Base-by-base conservation (phyloP, 305 asterid species). In the Nicotiana rustica region DNA sequence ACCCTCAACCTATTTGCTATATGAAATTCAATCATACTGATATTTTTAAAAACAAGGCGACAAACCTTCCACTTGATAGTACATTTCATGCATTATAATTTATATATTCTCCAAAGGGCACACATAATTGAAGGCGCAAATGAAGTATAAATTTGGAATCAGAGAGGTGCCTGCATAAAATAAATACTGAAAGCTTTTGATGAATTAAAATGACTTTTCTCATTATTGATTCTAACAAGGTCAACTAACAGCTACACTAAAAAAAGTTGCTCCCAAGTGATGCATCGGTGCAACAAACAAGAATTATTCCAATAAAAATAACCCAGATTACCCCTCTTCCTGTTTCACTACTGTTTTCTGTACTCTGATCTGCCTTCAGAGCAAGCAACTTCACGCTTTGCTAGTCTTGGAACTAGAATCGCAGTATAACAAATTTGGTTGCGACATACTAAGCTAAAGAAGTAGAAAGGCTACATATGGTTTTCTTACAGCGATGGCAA, bases 161-260 rank as follows among this genome's bases (percentile, higher is more conserved):
- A 17, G 35, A 41, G 10, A 70, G 78, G 59, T 19, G 59, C 35
- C 19, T 19, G 56, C 52, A n/a, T 5, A 9, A 59, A 19, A n/a
- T 10, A 9, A n/a, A 19, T 19, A 61, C 67, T 59, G 29, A 17
- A 59, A 59, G 3, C 25, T 7, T 41, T 18, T 44, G 79, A 25
- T 49, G 29, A 73, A 71, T 19, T 41, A 73, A 14, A 1, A 71
- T 70, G 7, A 49, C 61, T 49, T 49, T 25, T 21, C 15, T 56
- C 18, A 49, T 73, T 73, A 49, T 73, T 47, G 62, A 25, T 73
- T 47, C 79, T 73, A 41, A 44, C 12, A 49, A 25, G 44, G 79
- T 15, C 29, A 49, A 75, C 44, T 25, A 52, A 75, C 6, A 14
- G 79, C 64, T 52, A 52, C 47, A 75, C 12, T 25, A 61, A 52